Base-by-base conservation (phyloP, 2,329 filamentous ascomycete species). In the Ophiostoma sp. region DNA sequence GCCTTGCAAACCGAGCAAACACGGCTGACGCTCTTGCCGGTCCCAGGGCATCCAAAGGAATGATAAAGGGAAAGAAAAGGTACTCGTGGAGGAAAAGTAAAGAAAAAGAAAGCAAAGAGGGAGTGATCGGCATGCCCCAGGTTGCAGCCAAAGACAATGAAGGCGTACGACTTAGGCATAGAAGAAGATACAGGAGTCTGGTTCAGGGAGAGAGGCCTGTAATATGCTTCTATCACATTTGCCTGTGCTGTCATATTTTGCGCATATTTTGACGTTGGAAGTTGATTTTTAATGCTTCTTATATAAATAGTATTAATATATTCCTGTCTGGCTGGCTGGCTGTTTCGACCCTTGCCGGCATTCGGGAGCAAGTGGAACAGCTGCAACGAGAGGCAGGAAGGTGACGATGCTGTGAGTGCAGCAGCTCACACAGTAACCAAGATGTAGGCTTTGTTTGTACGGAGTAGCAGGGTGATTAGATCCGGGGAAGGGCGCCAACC, bases 1-100 rank as follows among this genome's bases (percentile, higher is more conserved):
- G 49, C 49, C 8, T 55, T 55, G 49, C 12, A n/a, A 55, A n/a
- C 49, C 27, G 27, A 27, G 27, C 27, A 27, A 55, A 55, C 49
- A 55, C 49, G 49, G 49, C 49, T 55, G 49, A 55, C 49, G 49
- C 49, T 55, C 49, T 36, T 18, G 49, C 49, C 49, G 49, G 14
- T 18, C 7, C 12, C 11, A 55, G 49, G 49, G 49, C 12, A 55
- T 14, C 49, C 8, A 55, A 55, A 55, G 49, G 3, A 55, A 12
- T 55, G 27, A 7, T 6, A 36, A 9, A 55, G 12, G 49, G 49
- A 55, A 55, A 18, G 7, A 55, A 55, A 52, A 52, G 49, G 49
- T 18, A 55, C n/a, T n/a, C n/a, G n/a, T n/a, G n/a, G 49, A 55
- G 27, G 42, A 45, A 45, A 8, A 45, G 4, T 5, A n/a, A 16